Percentiles rank a stretch among this genome's conserved stretches.
Conservation (phyloP, 768 basidiomycete genomes). For the Baorangia bicolor region DNA sequence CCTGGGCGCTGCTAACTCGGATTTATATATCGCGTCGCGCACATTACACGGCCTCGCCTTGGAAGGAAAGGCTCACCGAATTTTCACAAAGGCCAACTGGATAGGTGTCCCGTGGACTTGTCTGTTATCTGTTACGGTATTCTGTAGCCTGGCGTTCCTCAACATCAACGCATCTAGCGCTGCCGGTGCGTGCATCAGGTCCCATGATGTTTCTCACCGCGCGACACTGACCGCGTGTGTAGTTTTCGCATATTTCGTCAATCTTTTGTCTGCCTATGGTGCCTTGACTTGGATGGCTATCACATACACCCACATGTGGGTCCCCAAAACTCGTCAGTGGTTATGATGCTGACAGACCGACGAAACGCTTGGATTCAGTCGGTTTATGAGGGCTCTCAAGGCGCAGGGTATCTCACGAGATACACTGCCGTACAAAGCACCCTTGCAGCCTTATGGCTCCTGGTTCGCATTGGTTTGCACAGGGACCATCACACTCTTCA, state of each 20-base stretch:
- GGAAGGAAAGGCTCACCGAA: constrained; percentile 48
- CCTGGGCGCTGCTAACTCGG: constrained; percentile 62
- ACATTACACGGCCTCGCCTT: constrained; percentile 53
- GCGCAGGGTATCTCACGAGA: constrained; percentile 44
- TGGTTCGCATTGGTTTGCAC: constrained; percentile 60
- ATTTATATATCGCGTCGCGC: constrained; percentile 56
- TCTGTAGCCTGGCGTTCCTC: constrained; percentile 59
- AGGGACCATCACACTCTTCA: constrained; percentile 56
- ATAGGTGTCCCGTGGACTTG: constrained; percentile 42
- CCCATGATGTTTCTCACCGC: neutral
- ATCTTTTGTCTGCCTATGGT: constrained; percentile 38
- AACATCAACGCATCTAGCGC: constrained; percentile 54
- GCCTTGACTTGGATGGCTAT: constrained; percentile 45
- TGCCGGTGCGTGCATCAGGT: constrained; percentile 39
- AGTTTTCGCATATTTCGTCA: constrained; percentile 41
- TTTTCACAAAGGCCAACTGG: constrained; percentile 46
- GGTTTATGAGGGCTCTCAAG: constrained; percentile 49
- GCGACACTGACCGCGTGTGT: neutral
- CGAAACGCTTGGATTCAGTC: constrained; percentile 31
- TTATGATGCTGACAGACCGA: neutral
- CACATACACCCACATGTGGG: constrained; percentile 59
- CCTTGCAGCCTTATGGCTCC: constrained; percentile 46
- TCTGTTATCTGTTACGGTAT: constrained; percentile 45
- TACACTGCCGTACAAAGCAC: constrained; percentile 39
- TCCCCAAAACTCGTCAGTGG: neutral